Conservation (phyloP, 495 filamentous ascomycete species). For the Aspergillus conjunctus region DNA sequence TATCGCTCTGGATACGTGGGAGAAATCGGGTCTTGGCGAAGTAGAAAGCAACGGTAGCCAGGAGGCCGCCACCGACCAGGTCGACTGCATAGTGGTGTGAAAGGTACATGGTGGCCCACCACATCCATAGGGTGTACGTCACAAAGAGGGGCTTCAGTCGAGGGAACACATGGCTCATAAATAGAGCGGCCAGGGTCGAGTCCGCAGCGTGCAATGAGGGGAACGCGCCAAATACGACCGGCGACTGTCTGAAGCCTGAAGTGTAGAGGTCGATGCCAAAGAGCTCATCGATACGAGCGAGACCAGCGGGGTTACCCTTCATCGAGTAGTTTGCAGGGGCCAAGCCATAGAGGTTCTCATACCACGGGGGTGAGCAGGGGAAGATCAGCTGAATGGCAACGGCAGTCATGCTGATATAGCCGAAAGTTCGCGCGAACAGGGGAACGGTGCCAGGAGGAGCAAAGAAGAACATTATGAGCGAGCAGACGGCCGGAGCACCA, state of each 20-base stretch:
- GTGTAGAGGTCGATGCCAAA: slow-evolving; percentile 92
- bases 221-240: slow-evolving; percentile 92
- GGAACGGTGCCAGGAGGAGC: slow-evolving; percentile 82
- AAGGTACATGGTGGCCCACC: slow-evolving; percentile 98
- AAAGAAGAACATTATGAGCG: slow-evolving; percentile 78
- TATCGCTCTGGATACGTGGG: slow-evolving; percentile 76
- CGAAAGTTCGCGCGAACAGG: slow-evolving; percentile 82
- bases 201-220: slow-evolving; percentile 85
- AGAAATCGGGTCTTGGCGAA: slow-evolving; percentile 77
- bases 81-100: slow-evolving; percentile 96
- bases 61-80: slow-evolving; percentile 78
- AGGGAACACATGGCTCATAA: slow-evolving; percentile 89
- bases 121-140: slow-evolving; percentile 84
- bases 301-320: slow-evolving; percentile 80
- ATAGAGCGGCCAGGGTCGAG: slow-evolving; percentile 86
- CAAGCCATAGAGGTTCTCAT: slow-evolving; percentile 86
- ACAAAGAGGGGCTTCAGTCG: slow-evolving; percentile 73
- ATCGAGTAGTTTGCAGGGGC: slow-evolving; percentile 91
- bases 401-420: slow-evolving; percentile 86
- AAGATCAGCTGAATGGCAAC: slow-evolving; percentile 85
- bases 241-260: slow-evolving; percentile 82
- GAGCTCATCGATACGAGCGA: slow-evolving; percentile 84
- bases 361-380: slow-evolving; percentile 94
- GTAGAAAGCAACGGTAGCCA: slow-evolving; percentile 80
- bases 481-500: slow-evolving; percentile 75